These are phyloP conservation scores for Apiotrichum sp. DNA, from an alignment of 1,284 basidiomycete genomes.

Conservation along the genomic window DNA sequence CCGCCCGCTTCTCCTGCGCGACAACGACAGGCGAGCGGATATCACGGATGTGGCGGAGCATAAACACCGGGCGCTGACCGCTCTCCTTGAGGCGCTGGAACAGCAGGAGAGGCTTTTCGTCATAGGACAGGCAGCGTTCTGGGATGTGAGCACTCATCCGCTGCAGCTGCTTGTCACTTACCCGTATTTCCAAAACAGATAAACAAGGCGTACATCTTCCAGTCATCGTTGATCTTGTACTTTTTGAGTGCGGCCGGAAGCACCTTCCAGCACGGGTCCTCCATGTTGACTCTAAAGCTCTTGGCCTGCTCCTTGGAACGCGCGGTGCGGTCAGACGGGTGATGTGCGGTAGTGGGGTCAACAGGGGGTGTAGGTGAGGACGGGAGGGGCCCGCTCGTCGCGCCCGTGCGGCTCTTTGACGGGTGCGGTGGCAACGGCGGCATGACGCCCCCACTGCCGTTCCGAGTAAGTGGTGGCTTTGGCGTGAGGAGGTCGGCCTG, in stretches of 20 bases:
- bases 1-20: conserved; percentile 85
- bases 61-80: conserved; percentile 96
- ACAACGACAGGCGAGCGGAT: conserved; percentile 94
- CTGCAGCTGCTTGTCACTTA: conserved; percentile 43
- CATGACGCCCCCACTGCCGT: neutral
- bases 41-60: conserved; percentile 91
- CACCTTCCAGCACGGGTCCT: conserved; percentile 97
- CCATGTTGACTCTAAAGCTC: conserved; percentile 60
- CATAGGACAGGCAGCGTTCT: conserved; percentile 93
- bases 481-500: neutral
- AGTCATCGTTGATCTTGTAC: conserved; percentile 98
- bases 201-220: conserved; percentile 98
- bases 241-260: conserved; percentile 96
- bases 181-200: conserved; percentile 92
- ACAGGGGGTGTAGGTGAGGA: conserved; percentile 13
- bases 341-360: conserved; percentile 3
- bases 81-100: conserved; percentile 97
- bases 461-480: conserved; percentile 4
- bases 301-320: conserved; percentile 42
- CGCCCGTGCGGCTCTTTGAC: neutral
- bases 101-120: conserved; percentile 92
- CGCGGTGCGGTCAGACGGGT: conserved; percentile 20
- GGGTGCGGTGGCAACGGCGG: neutral
- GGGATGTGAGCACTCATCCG: conserved; percentile 27
- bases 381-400: conserved; percentile 11